Evolutionary conservation across 257 asterid genomes (phyloP), one percentile per base, ranked within the genome.

Genomic region (Nicotiana noctiflora): DNA sequence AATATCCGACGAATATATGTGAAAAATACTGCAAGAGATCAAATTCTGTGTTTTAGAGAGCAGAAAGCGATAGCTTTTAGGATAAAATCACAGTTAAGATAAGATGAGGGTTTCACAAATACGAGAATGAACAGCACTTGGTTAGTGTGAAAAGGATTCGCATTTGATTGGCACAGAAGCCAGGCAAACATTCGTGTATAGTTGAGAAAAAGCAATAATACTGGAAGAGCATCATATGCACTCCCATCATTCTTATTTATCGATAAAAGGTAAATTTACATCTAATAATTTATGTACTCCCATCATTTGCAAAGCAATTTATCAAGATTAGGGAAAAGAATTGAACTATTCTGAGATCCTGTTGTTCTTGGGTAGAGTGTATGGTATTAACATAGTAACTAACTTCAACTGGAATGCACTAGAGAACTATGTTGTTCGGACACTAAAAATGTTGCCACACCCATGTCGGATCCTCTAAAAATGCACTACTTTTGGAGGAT

Each of bases 1-100:
- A 95, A 95, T 86, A 95, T 93, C 85, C 97, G 89, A 44, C 91
- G 90, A 13, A 95, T 83, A 86, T 89, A 95, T 60, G 94, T 83
- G 87, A 95, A 88, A 84, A 95, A 91, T 84, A 95, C 98, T 95
- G 97, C 91, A 88, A 75, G 66, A 74, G 59, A 79, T 53, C 32
- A 55, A 61, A 82, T 14, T 49, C 25, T 15, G 67, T 62, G 27
- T 66, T 46, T 77, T 40, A 56, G 23, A 53, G 56, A 76, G 27
- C 80, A 77, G 11, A 84, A 57, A 12, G 56, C 31, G 29, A 37
- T 25, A 49, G 34, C 61, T 74, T 51, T 46, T 1, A 15, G 61
- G 60, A 74, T 23, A 49, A 72, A 49, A 74, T 7, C 4, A 4
- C 60, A 74, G 44, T 14, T 14, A 19, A 21, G 44, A 23, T 12